Conservation (phyloP, 148 eudicot species). For the Rhododendron kiyosumense region DNA sequence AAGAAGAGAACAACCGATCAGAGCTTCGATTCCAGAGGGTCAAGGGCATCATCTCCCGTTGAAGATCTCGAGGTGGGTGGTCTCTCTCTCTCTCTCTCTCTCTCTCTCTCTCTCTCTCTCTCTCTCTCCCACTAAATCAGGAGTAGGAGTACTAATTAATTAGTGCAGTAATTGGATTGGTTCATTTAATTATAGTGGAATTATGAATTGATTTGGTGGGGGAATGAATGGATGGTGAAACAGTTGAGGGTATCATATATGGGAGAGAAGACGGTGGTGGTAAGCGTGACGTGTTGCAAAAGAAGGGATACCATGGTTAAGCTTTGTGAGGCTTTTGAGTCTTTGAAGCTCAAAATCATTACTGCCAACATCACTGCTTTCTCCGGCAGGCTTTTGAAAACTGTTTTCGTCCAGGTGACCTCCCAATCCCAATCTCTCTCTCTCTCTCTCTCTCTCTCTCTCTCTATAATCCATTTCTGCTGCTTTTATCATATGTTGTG, state of each 20-base stretch:
- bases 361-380: constrained; percentile 63
- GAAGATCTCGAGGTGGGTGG: constrained; percentile 57
- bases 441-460: not conserved
- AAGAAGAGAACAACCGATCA: constrained; percentile 34
- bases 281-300: constrained; percentile 66
- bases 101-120: not conserved
- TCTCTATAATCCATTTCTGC: not conserved
- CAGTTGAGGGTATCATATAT: constrained; percentile 66
- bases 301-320: constrained; percentile 60
- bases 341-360: constrained; percentile 71
- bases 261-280: constrained; percentile 65
- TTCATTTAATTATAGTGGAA: too few relatives aligned
- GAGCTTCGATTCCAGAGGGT: constrained; percentile 14
- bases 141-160: too few relatives aligned
- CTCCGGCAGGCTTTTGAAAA: constrained; percentile 66
- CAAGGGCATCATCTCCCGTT: constrained; percentile 30
- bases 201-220: not conserved
- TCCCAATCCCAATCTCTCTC: not conserved
- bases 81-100: not conserved
- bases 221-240: constrained; percentile 38
- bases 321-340: constrained; percentile 65
- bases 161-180: not conserved
- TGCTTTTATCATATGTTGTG: not conserved
- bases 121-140: not conserved
- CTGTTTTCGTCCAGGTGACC: constrained; percentile 60